Percentiles rank a stretch among this genome's conserved stretches.
These are phyloP conservation scores for Trifolium repens DNA, from an alignment of 306 rosid genomes.

Conservation along the genomic window DNA sequence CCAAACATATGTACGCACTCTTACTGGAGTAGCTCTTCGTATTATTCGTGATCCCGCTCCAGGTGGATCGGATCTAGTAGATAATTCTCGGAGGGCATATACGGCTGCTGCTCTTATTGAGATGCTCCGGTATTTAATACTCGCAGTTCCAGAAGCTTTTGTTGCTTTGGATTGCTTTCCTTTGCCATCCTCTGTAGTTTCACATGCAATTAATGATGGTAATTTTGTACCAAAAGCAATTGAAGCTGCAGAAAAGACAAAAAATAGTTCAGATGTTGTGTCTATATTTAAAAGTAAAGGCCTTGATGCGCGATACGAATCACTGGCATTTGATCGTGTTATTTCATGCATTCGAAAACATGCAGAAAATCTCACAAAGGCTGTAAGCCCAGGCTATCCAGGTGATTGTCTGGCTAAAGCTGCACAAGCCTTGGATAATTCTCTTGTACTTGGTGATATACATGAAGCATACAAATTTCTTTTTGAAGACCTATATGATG, in stretches of 20 bases:
- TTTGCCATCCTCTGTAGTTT: slow-evolving; percentile 75
- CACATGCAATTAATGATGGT: slow-evolving; percentile 71
- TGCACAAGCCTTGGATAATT: slow-evolving; percentile 77
- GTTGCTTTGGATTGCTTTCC: slow-evolving; percentile 97
- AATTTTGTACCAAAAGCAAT: slow-evolving; percentile 60
- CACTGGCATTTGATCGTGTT: slow-evolving; percentile 68
- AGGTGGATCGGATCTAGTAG: slow-evolving; percentile 91
- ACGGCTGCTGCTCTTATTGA: slow-evolving; percentile 78
- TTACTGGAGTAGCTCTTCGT: slow-evolving; percentile 74
- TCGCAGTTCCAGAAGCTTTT: slow-evolving; percentile 85
- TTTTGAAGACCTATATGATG: slow-evolving; percentile 76
- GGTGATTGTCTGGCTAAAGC: slow-evolving; percentile 81
- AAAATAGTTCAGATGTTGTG: slow-evolving; percentile 59
- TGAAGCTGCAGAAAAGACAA: slow-evolving; percentile 65
- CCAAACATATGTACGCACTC: slow-evolving; percentile 85
- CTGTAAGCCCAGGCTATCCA: slow-evolving; percentile 77
- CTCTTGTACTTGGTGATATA: slow-evolving; percentile 77
- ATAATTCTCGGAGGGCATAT: slow-evolving; percentile 85
- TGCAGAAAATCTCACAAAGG: slow-evolving; percentile 72
- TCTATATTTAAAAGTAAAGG: slow-evolving; percentile 60
- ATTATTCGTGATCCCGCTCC: slow-evolving; percentile 81
- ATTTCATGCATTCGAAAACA: slow-evolving; percentile 71
- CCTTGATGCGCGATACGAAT: slow-evolving; percentile 73
- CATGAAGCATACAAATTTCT: slow-evolving; percentile 62
- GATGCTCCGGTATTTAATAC: slow-evolving; percentile 88